Conservation (phyloP, 2,329 filamentous ascomycete species). For the Pezicula neosporulosa region DNA sequence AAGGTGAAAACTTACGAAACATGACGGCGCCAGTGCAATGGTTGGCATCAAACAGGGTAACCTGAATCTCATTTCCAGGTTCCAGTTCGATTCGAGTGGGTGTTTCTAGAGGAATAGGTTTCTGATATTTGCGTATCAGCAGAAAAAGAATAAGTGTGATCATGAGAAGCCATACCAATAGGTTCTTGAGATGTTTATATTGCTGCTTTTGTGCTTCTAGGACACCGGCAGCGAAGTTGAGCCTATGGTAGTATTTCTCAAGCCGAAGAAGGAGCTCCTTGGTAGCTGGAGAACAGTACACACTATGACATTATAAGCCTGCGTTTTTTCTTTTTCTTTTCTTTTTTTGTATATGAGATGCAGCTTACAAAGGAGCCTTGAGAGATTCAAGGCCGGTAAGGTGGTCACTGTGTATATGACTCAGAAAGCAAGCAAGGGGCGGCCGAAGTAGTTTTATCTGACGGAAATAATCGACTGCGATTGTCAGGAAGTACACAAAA, state of each 20-base stretch:
- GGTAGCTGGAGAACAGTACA: slow-evolving; percentile 87
- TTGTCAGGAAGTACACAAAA: not conserved
- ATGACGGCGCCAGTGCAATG: slow-evolving; percentile 89
- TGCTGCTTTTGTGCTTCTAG: slow-evolving; percentile 71
- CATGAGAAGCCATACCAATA: slow-evolving; percentile 47
- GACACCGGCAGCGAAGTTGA: slow-evolving; percentile 77
- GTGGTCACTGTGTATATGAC: slow-evolving; percentile 91
- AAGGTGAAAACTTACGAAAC: slow-evolving; percentile 55
- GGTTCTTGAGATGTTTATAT: slow-evolving; percentile 70
- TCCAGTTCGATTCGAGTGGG: slow-evolving; percentile 73
- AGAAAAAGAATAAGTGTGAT: not conserved
- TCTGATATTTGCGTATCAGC: slow-evolving; percentile 38
- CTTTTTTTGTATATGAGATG: not conserved
- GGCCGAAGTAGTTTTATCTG: slow-evolving; percentile 47
- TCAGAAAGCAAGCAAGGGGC: slow-evolving; percentile 82
- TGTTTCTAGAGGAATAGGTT: slow-evolving; percentile 77
- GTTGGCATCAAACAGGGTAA: slow-evolving; percentile 87
- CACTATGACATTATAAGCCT: slow-evolving; percentile 33
- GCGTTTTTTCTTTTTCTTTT: no score
- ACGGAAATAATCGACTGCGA: slow-evolving; percentile 77
- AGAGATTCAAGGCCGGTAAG: slow-evolving; percentile 75
- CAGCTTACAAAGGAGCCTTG: slow-evolving; percentile 65
- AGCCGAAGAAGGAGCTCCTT: slow-evolving; percentile 76
- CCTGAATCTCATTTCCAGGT: slow-evolving; percentile 65
- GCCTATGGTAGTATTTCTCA: slow-evolving; percentile 73